These are phyloP conservation scores for Daucus carota DNA, from an alignment of 129 eudicot species.

Conservation along the genomic window DH1_v3.0 NC_030385.2:38391001-38391500, in stretches of 20 bases:
- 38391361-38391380: slow-evolving; percentile 86
- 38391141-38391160: slow-evolving; percentile 44
- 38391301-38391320: slow-evolving; percentile 80
- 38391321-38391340: slow-evolving; percentile 76
- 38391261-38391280: slow-evolving; percentile 74
- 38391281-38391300: slow-evolving; percentile 98
- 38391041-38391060: slow-evolving; percentile 75
- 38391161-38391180: slow-evolving; percentile 47
- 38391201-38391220: slow-evolving; percentile 63
- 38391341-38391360: slow-evolving; percentile 51
- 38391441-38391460: neutral
- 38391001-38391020: neutral
- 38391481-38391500: neutral
- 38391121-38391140: slow-evolving; percentile 55
- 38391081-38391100: slow-evolving; percentile 53
- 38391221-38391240: slow-evolving; percentile 51
- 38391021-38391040: slow-evolving; percentile 24
- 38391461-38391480: neutral
- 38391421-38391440: neutral
- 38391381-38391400: slow-evolving; percentile 77
- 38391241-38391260: slow-evolving; percentile 73
- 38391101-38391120: slow-evolving; percentile 56
- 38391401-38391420: neutral
- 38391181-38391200: slow-evolving; percentile 22
- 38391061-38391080: slow-evolving; percentile 66